Conservation (phyloP, 1,284 basidiomycete species). For the Trametes polyzona region DNA sequence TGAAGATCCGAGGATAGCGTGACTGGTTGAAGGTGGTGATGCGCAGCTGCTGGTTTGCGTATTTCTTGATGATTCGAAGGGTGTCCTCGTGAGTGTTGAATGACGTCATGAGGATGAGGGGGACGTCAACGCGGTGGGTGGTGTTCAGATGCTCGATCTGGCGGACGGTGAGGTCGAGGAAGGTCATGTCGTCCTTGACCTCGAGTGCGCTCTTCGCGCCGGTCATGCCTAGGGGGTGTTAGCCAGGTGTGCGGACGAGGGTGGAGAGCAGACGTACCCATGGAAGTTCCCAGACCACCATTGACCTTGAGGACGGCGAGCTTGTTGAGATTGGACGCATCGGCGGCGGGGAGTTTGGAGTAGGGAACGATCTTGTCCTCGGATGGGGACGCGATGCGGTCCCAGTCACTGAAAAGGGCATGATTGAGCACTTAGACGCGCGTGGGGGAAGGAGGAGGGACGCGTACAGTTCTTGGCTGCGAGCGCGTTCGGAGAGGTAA, state of each 20-base stretch:
- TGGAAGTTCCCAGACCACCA: slow-evolving; percentile 97
- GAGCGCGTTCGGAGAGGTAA: slow-evolving; percentile 94
- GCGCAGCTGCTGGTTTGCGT: slow-evolving; percentile 96
- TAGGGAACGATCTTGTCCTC: slow-evolving; percentile 94
- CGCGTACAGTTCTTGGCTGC: slow-evolving; percentile 91
- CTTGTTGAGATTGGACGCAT: slow-evolving; percentile 83
- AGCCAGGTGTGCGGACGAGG: neutral
- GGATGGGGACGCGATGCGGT: slow-evolving; percentile 94
- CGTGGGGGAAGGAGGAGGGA: slow-evolving; percentile 9
- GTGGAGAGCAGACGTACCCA: slow-evolving; percentile 59
- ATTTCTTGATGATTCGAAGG: slow-evolving; percentile 98
- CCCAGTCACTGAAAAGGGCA: slow-evolving; percentile 79
- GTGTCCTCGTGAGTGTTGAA: slow-evolving; percentile 99
- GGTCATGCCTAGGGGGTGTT: slow-evolving; percentile 71
- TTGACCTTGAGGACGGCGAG: slow-evolving; percentile 99
- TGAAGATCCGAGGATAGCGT: slow-evolving; percentile 96
- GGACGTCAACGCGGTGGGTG: slow-evolving; percentile 79
- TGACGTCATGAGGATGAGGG: slow-evolving; percentile 99
- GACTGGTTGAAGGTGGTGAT: slow-evolving; percentile 99
- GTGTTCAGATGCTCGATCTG: slow-evolving; percentile 94
- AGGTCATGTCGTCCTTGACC: slow-evolving; percentile 98
- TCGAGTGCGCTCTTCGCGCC: slow-evolving; percentile 91
- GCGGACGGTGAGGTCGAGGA: slow-evolving; percentile 95
- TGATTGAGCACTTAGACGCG: slow-evolving; percentile 1
- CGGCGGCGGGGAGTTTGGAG: slow-evolving; percentile 65